Base-by-base conservation (phyloP, 768 basidiomycete genomes). In the Russula vinacea region DNA sequence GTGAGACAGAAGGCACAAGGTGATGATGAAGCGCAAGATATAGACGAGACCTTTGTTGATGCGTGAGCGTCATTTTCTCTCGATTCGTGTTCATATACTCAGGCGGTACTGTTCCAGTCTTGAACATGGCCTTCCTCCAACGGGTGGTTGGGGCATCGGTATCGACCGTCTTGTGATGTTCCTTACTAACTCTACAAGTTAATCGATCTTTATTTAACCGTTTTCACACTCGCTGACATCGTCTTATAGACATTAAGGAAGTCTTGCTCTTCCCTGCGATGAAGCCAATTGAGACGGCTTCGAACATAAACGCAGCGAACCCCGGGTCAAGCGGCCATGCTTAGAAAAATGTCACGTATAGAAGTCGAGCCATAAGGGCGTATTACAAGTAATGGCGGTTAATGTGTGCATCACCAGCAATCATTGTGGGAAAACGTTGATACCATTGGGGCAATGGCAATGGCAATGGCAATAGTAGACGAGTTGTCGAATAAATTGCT, bases 121-220 rank as follows among this genome's bases (percentile, higher is more conserved):
- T 67, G 97, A 99, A 76, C 92, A 98, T 72, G 97, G 94, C 74
- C 84, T 99, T 2, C 94, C 97, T 6, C 97, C 97, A 0, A 99
- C 96, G 4, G 96, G 94, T 63, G 96, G 96, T 51, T 98, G 94
- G 93, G 96, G 94, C 67, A 81, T 98, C 60, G 95, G 96, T 60
- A 90, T 98, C 69, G 95, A 98, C 73, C 87, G 94, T 65, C 80
- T 98, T 44, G 93, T 98, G 77, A 98, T 98, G 96, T 98, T 98
- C 87, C 80, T 98, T 55, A 96, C 94, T 4, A 88, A 99, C 76
- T 95, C 92, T n/a, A 88, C 86, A 9, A 96, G 92, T 94, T 69
- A 70, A 88, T 77, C 52, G 17, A 37, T 49, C 60, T 53, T 60
- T 29, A 26, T 19, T 54, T 58, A 51, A 52, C 42, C 40, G 10